Conservation (phyloP, 2,329 filamentous ascomycete species). For the Colletotrichum magnum region DNA sequence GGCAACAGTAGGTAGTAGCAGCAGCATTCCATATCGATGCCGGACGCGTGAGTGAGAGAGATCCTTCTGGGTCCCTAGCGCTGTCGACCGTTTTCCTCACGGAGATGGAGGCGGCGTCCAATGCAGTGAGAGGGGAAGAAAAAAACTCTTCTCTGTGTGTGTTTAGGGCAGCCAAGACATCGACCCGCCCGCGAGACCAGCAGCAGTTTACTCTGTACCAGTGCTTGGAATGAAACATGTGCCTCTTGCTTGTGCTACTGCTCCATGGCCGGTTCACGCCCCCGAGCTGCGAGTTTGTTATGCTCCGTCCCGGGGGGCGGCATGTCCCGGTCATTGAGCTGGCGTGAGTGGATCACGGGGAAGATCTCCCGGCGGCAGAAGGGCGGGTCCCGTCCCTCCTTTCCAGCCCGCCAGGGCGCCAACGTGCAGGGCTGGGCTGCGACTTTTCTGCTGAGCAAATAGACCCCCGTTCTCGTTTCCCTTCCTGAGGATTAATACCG, state of each 20-base stretch:
- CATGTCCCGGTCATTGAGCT: conserved; percentile 28
- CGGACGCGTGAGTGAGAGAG: no score
- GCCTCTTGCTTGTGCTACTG: conserved; percentile 1
- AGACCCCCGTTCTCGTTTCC: no score
- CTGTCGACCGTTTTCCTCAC: no score
- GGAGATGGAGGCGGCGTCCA: background rate
- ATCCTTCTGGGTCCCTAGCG: no score
- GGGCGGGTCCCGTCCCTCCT: conserved; percentile 11
- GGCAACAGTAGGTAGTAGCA: no score
- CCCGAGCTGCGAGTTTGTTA: conserved; percentile 29
- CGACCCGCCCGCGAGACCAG: conserved; percentile 9
- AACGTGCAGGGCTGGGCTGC: no score
- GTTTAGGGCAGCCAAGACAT: conserved; percentile 21
- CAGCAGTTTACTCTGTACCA: no score
- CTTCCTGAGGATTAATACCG: no score
- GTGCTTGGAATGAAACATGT: conserved; percentile 2
- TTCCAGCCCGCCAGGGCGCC: background rate
- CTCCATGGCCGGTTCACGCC: conserved; percentile 12
- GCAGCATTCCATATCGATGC: no score
- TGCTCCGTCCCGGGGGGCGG: conserved; percentile 3
- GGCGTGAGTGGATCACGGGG: conserved; percentile 35
- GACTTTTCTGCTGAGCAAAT: no score
- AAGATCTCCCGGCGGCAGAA: conserved; percentile 35
- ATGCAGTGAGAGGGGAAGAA: background rate
- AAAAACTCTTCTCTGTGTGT: background rate